Conservation (phyloP, 805 yeast species). For the Tetrapisispora namnaoensis region DNA sequence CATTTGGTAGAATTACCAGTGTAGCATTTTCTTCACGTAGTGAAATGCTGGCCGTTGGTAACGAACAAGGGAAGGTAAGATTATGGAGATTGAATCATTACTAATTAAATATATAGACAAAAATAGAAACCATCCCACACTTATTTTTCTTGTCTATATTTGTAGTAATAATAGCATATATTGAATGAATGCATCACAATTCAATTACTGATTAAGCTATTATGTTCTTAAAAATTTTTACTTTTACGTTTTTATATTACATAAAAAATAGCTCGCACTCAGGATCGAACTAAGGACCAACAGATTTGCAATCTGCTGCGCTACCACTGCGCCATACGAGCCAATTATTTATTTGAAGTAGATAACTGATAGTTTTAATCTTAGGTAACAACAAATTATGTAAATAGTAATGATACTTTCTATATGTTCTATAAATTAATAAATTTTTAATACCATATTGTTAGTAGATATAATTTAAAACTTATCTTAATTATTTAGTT, state of each 20-base stretch:
- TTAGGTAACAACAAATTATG: no score
- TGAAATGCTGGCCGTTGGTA: slow-evolving; percentile 81
- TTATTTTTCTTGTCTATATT: not conserved
- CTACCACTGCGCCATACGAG: slow-evolving; percentile 95
- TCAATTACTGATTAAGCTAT: no score
- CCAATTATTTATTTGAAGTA: slow-evolving; percentile 14
- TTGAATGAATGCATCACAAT: not conserved
- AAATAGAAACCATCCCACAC: not conserved
- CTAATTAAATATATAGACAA: slow-evolving; percentile 17
- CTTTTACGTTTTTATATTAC: not conserved
- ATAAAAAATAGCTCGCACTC: slow-evolving; percentile 65
- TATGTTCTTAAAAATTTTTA: no score
- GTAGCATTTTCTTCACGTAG: slow-evolving; percentile 70
- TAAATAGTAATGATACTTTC: no score
- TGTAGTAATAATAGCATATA: not conserved
- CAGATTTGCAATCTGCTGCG: slow-evolving; percentile 99
- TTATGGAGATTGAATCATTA: slow-evolving; percentile 85
- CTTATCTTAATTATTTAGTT: no score
- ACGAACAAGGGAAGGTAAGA: slow-evolving; percentile 82
- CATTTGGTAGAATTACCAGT: slow-evolving; percentile 85
- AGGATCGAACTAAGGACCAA: slow-evolving; percentile 96
- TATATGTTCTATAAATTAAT: no score
- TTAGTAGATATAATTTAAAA: no score
- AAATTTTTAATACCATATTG: no score
- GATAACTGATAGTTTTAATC: no score